Percentiles rank a stretch among this genome's conserved stretches.
phyloP scores from a whole-genome alignment of 176 grass and related monocot genomes.

The Aegilops bicornis region DNA sequence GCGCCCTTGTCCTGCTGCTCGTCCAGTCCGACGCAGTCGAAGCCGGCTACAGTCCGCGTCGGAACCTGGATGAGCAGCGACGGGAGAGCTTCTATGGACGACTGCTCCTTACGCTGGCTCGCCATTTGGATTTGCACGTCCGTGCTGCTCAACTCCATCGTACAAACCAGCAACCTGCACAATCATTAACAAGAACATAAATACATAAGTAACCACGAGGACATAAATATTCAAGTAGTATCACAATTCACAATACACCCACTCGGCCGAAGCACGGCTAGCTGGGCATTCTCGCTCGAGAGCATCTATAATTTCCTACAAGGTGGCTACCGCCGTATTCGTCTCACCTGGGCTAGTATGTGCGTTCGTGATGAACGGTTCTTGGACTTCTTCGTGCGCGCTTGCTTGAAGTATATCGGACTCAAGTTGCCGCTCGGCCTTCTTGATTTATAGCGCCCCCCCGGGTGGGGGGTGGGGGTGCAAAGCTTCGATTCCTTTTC shows the following conservation, averaged over 20 bases:
- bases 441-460: constrained; percentile 22
- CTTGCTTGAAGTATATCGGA: background rate
- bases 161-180: constrained; percentile 22
- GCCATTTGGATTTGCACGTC: constrained; percentile 31
- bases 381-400: background rate
- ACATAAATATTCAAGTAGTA: constrained; percentile 2
- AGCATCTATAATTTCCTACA: background rate
- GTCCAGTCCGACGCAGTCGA: constrained; percentile 36
- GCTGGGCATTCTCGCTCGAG: constrained; percentile 38
- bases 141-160: constrained; percentile 16
- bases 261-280: constrained; percentile 30
- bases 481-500: background rate
- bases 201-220: background rate
- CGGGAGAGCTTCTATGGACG: constrained; percentile 17
- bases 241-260: constrained; percentile 39
- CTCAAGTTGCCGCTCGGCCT: background rate
- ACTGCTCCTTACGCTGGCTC: background rate
- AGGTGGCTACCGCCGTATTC: background rate
- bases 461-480: background rate
- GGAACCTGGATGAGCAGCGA: constrained; percentile 35
- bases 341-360: constrained; percentile 20
- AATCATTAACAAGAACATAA: background rate
- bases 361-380: background rate
- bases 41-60: constrained; percentile 29
- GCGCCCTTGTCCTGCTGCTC: constrained; percentile 27